Percentiles rank a stretch among this genome's conserved stretches.
Evolutionary conservation across 495 filamentous ascomycete species (phyloP).

Genomic region (Daldinia grandis): DNA sequence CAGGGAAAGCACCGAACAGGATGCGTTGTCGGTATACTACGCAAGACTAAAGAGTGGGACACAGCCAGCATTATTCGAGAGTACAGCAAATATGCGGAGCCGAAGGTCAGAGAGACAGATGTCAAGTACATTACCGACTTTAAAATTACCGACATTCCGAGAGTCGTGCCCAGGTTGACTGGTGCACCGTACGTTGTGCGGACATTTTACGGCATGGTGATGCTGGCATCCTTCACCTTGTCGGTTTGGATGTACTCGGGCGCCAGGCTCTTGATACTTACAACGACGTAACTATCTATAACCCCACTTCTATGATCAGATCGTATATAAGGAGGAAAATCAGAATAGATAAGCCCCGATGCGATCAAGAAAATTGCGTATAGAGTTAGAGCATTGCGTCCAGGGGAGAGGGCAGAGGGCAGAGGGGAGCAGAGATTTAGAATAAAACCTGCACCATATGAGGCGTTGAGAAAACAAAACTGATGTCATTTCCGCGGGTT

Average conservation of each 20-base stretch:
- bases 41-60: slow-evolving; percentile 70
- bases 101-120: slow-evolving; percentile 67
- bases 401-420: not conserved
- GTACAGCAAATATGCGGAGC: slow-evolving; percentile 70
- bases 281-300: not conserved
- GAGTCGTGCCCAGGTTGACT: not conserved
- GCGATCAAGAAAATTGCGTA: not conserved
- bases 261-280: slow-evolving; percentile 17
- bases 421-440: not conserved
- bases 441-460: not conserved
- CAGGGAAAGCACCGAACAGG: slow-evolving; percentile 91
- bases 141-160: slow-evolving; percentile 41
- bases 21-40: slow-evolving; percentile 76
- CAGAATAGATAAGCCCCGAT: not conserved
- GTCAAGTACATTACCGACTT: slow-evolving; percentile 59
- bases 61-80: slow-evolving; percentile 66
- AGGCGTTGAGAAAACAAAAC: slow-evolving; percentile 13
- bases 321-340: not conserved
- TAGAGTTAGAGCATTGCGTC: slow-evolving; percentile 6
- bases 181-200: slow-evolving; percentile 3
- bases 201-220: slow-evolving; percentile 33
- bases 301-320: not conserved
- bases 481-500: slow-evolving; percentile 11
- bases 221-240: slow-evolving; percentile 29
- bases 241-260: slow-evolving; percentile 32